phyloP scores from a whole-genome alignment of 768 basidiomycete species.

The Pholiota conissans region DNA sequence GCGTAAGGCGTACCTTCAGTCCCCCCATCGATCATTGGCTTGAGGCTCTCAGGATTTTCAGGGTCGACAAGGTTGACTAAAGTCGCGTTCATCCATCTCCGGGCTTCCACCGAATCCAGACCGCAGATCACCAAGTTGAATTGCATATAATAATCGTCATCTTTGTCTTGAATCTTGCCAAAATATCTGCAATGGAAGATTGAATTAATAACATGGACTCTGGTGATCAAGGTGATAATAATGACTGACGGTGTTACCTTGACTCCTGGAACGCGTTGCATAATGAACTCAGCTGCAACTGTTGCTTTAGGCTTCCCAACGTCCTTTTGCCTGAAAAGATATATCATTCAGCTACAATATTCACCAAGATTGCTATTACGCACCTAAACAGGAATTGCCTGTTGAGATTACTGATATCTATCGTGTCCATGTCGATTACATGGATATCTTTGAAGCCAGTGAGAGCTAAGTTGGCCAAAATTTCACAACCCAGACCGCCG shows the following conservation, averaged over 20 bases:
- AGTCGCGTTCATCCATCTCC: conserved; percentile 98
- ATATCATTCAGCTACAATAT: neutral
- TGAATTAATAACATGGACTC: neutral
- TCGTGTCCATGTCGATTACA: conserved; percentile 99
- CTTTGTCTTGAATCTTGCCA: conserved; percentile 99
- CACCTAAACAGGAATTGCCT: conserved; percentile 97
- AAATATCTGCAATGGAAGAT: conserved; percentile 61
- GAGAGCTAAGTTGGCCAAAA: conserved; percentile 92
- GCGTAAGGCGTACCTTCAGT: conserved; percentile 77
- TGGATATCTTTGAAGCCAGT: conserved; percentile 98
- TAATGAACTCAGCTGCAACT: conserved; percentile 94
- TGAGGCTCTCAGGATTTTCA: conserved; percentile 91
- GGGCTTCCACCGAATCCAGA: conserved; percentile 94
- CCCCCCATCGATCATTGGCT: conserved; percentile 97
- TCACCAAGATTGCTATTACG: conserved; percentile 12
- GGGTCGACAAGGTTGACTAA: conserved; percentile 92
- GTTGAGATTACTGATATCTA: conserved; percentile 98
- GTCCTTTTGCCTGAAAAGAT: conserved; percentile 66
- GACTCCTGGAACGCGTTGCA: conserved; percentile 95
- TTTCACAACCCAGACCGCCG: conserved; percentile 96
- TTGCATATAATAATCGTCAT: conserved; percentile 91
- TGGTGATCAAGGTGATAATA: neutral
- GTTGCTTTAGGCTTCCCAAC: conserved; percentile 94
- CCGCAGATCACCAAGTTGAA: conserved; percentile 98
- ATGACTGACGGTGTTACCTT: conserved; percentile 88